Evolutionary conservation across 345 rosid genomes (phyloP), one percentile per base, ranked within the genome.

Genomic region (Aquilaria malaccensis): DNA sequence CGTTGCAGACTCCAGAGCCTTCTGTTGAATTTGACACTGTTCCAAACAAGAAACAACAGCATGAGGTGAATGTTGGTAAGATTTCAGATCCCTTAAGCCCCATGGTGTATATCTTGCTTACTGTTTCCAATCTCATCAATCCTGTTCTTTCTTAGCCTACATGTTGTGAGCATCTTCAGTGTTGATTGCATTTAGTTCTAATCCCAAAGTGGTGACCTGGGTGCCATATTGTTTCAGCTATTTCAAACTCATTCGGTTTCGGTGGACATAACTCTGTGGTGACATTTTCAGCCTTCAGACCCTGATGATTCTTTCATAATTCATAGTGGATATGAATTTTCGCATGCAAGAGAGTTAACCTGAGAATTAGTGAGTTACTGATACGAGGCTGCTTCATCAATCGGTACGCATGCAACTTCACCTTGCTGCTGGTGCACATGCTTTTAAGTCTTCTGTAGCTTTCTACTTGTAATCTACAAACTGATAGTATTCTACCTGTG

Each of bases 181-280:
- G 22, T 2, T 10, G 29, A 2, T 46, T 9, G 0, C 58, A 58
- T 56, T 69, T 6, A 46, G 59, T 14, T 33, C 45, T 22, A 2
- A 9, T 32, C 22, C 67, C 3, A 30, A 32, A 50, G 14, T 52
- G 53, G n/a, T 15, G 22, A 65, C 52, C 0, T 15, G 49, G 0
- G 11, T 59, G 51, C 12, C 65, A 6, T 63, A 11, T 61, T 57
- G 71, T 63, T 79, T 61, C 87, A 95, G 98, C 85, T 61, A 95
- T 95, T 62, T 91, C 98, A 50, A 91, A 95, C 76, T 95, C 99
- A 1, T 95, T 91, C 1, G 98, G 99, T 45, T 95, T 95, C 4
- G 97, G 98, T 59, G 99, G 99, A 76, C 99, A 95, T 78, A 95
- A 95, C 87, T 88, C 99, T 0, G 99, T 94, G 0, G 99, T 88